A percentile compares a stretch with the other conserved stretches of the same genome.
These are phyloP conservation scores for Aspergillus panamensis DNA, from an alignment of 495 filamentous ascomycete genomes.

Conservation along the genomic window DNA sequence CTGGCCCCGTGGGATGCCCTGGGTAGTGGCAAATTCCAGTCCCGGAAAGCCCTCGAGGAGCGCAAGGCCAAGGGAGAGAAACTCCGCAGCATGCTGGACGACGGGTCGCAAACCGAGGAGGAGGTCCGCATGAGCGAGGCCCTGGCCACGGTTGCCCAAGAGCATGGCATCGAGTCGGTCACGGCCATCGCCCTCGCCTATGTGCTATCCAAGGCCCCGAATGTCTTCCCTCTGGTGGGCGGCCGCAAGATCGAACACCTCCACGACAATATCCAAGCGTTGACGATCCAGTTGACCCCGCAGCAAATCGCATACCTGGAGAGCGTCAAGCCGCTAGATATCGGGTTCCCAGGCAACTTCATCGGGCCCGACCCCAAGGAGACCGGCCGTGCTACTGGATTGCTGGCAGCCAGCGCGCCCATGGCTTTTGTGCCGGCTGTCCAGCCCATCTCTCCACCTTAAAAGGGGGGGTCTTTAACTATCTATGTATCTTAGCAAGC, in stretches of 20 bases:
- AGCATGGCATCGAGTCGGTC: neutral
- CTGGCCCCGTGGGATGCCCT: constrained; percentile 52
- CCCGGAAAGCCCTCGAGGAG: constrained; percentile 6
- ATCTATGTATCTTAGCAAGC: neutral
- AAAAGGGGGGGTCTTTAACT: too few relatives aligned
- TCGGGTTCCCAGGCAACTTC: constrained; percentile 9
- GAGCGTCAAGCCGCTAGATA: constrained; percentile 41
- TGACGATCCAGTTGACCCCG: constrained; percentile 49
- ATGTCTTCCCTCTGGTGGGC: constrained; percentile 74
- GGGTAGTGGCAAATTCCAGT: constrained; percentile 52
- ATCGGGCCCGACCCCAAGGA: neutral
- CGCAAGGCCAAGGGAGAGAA: neutral
- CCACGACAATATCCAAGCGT: constrained; percentile 57
- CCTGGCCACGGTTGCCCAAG: neutral
- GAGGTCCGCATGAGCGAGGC: constrained; percentile 10
- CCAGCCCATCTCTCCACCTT: neutral
- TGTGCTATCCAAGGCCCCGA: constrained; percentile 66
- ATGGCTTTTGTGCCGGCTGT: neutral
- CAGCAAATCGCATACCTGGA: constrained; percentile 59
- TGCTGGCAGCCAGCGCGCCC: neutral
- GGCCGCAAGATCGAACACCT: constrained; percentile 62
- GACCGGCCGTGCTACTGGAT: neutral
- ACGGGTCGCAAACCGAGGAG: constrained; percentile 19
- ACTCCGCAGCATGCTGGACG: neutral
- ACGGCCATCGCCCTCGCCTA: constrained; percentile 66